Conservation (phyloP, 306 rosid species). For the Castanospermum australe region DNA sequence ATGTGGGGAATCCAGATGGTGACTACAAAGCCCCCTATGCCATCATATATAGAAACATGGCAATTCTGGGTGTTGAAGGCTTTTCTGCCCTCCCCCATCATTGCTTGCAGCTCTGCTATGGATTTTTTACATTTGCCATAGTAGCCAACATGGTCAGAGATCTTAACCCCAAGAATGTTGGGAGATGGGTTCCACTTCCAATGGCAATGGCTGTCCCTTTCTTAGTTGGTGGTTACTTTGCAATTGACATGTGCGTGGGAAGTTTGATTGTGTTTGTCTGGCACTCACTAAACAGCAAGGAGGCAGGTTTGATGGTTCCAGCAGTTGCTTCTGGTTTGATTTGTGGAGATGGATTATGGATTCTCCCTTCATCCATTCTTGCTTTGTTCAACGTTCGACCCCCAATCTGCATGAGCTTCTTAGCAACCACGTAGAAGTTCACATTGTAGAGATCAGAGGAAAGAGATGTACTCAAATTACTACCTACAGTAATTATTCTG, state of each 20-base stretch:
- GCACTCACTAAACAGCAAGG: conserved; percentile 53
- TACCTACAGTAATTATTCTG: conserved; percentile 1
- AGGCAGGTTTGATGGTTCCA: conserved; percentile 79
- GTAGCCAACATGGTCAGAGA: conserved; percentile 79
- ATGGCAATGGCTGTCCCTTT: conserved; percentile 99
- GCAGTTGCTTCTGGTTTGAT: conserved; percentile 98
- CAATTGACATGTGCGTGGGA: conserved; percentile 92
- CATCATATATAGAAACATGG: conserved; percentile 93
- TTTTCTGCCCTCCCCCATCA: conserved; percentile 86
- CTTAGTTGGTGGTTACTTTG: conserved; percentile 91
- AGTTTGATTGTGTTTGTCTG: conserved; percentile 77
- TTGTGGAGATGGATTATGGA: conserved; percentile 98
- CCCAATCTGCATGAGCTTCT: conserved; percentile 91
- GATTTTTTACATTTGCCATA: conserved; percentile 73
- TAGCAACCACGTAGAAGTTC: conserved; percentile 39
- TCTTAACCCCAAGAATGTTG: conserved; percentile 47
- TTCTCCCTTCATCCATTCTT: conserved; percentile 89
- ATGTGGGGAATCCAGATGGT: conserved; percentile 81
- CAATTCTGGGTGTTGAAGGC: conserved; percentile 87
- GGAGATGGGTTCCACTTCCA: conserved; percentile 85
- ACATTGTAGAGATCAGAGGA: not conserved
- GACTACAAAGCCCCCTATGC: conserved; percentile 97
- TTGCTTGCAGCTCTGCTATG: conserved; percentile 87
- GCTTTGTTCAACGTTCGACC: conserved; percentile 80
- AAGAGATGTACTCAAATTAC: not conserved